Base-by-base conservation (phyloP, 208 protist species). In the Leishmania turanica region DNA sequence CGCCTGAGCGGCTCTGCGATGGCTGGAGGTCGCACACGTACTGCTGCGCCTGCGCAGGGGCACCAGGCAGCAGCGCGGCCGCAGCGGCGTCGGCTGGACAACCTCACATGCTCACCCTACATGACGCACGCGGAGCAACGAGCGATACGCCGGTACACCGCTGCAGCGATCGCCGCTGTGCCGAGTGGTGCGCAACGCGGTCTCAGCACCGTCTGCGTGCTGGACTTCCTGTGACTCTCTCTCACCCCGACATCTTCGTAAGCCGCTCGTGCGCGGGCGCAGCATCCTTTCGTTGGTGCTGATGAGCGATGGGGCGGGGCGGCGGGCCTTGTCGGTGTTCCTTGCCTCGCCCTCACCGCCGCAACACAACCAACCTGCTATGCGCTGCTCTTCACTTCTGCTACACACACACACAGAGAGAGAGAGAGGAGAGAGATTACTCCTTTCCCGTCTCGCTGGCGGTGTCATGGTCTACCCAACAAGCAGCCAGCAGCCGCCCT, bases 41-140 rank as follows among this genome's bases (percentile, higher is more conserved):
- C 9, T 45, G 21, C 65, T 13, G 37, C 5, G 7, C 19, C 37
- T 17, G 15, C 65, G 47, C 37, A 70, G 31, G 65, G 65, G 42
- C 31, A 31, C 13, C n/a, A 66, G 24, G 11, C 11, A 31, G n/a
- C 31, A 31, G 60, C 31, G 2, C n/a, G n/a, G n/a, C n/a, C n/a
- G n/a, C 27, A 66, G 60, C 60, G 60, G 13, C 49, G 42, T 34
- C 42, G 37, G 42, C 68, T 53, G 8, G 68, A 34, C 40, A n/a
- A 5, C 37, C 34, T 72, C 34, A 34, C 24, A n/a, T 75, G 49
- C 51, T 17, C 71, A 15, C 27, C 73, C 37, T 21, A 49, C 73
- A 66, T 77, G 73, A 77, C 73, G 34, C 17, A 49, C 31, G 71
- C 71, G 21, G 71, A 75, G 71, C 73, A 77, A 40, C 73, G 56